Conservation (phyloP, 306 rosid species). For the Purshia tridentata region DNA sequence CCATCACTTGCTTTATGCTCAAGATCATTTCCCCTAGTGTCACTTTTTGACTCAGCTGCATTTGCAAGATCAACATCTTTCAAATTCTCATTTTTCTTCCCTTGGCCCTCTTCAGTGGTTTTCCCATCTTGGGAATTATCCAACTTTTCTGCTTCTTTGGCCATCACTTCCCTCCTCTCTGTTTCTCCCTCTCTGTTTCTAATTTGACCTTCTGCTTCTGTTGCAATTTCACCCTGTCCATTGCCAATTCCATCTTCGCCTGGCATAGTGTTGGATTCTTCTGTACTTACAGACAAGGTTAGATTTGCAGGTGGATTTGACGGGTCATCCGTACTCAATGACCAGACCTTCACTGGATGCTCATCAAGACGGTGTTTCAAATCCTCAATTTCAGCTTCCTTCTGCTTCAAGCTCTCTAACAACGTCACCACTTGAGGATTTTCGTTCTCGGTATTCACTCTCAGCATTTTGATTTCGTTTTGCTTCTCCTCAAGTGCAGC, state of each 20-base stretch:
- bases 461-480: constrained; percentile 52
- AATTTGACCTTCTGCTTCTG: constrained; percentile 19
- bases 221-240: constrained; percentile 19
- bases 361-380: constrained; percentile 50
- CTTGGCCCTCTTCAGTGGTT: constrained; percentile 5
- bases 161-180: constrained; percentile 10
- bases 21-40: constrained; percentile 3
- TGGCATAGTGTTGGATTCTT: constrained; percentile 9
- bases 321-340: constrained; percentile 31
- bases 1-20: constrained; percentile 26
- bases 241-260: constrained; percentile 28
- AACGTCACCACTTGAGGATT: constrained; percentile 34
- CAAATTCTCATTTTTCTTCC: constrained; percentile 23
- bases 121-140: constrained; percentile 19
- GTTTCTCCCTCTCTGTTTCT: constrained; percentile 9
- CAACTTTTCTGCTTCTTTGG: constrained; percentile 19
- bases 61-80: constrained; percentile 23
- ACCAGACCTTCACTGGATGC: constrained; percentile 28
- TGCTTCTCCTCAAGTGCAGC: constrained; percentile 61
- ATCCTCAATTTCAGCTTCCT: constrained; percentile 62
- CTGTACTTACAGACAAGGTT: constrained; percentile 27
- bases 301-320: constrained; percentile 25
- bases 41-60: constrained; percentile 4
- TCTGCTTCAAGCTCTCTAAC: constrained; percentile 47
- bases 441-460: constrained; percentile 23